A percentile compares a stretch with the other conserved stretches of the same genome.
These are phyloP conservation scores for Xylaria grammica DNA, from an alignment of 495 filamentous ascomycete species.

Conservation along the genomic window DNA sequence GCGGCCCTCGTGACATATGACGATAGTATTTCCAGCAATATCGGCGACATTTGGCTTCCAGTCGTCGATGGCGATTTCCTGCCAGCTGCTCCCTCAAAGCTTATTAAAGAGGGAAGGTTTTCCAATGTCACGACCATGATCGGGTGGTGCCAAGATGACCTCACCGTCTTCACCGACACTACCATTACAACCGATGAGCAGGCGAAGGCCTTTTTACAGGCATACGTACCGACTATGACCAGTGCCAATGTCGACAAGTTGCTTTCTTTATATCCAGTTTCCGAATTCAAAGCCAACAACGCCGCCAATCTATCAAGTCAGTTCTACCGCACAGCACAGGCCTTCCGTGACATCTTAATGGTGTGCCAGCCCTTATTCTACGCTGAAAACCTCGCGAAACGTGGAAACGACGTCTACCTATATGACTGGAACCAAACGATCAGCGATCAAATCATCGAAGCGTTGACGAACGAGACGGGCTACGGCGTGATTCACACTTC, in stretches of 20 bases:
- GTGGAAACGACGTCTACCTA: conserved; percentile 41
- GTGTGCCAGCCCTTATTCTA: conserved; percentile 51
- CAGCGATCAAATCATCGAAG: conserved; percentile 37
- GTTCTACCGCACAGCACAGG: conserved; percentile 50
- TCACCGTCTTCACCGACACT: conserved; percentile 28
- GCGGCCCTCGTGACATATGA: conserved; percentile 26
- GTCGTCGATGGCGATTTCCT: conserved; percentile 50
- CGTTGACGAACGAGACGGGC: conserved; percentile 35
- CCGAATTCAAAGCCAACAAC: conserved; percentile 38
- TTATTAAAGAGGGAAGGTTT: conserved; percentile 40
- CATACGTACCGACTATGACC: conserved; percentile 57
- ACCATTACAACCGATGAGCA: conserved; percentile 46
- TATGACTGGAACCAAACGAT: conserved; percentile 53
- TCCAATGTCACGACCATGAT: conserved; percentile 43
- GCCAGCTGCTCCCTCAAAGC: conserved; percentile 42
- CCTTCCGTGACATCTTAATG: conserved; percentile 53
- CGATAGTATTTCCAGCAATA: conserved; percentile 30
- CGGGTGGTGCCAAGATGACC: conserved; percentile 35
- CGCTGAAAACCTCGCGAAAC: conserved; percentile 41
- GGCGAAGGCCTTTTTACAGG: conserved; percentile 59
- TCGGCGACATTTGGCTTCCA: conserved; percentile 41
- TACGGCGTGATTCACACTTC: conserved; percentile 50
- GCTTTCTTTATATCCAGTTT: conserved; percentile 45
- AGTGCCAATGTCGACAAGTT: conserved; percentile 27
- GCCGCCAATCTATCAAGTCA: conserved; percentile 40